phyloP scores from a whole-genome alignment of 192 early-diverging fungal species.

The Coemansia sp. region DNA sequence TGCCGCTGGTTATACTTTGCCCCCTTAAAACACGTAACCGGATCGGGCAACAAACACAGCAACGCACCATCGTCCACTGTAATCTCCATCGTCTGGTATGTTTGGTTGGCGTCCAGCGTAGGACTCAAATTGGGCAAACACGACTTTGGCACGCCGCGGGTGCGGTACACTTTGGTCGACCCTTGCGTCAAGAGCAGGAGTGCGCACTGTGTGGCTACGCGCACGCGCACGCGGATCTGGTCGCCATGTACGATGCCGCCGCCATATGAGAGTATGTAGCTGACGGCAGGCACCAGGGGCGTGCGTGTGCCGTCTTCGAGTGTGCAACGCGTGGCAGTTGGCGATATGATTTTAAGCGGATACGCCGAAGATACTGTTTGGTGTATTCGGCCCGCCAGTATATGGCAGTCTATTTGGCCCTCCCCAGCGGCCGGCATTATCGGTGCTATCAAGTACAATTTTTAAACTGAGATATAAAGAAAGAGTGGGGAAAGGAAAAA shows the following conservation, averaged over 20 bases:
- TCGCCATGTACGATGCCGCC: constrained; percentile 80
- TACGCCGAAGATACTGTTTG: constrained; percentile 37
- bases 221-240: constrained; percentile 56
- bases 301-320: not conserved
- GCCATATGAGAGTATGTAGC: constrained; percentile 72
- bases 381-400: constrained; percentile 31
- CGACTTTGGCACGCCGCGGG: constrained; percentile 14
- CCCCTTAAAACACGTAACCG: constrained; percentile 71
- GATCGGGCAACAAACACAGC: constrained; percentile 71
- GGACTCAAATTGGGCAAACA: constrained; percentile 2
- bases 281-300: constrained; percentile 21
- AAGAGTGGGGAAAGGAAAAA: not conserved
- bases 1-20: constrained; percentile 69
- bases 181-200: constrained; percentile 78
- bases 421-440: constrained; percentile 35
- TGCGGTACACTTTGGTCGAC: constrained; percentile 80
- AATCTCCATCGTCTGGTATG: constrained; percentile 56
- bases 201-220: constrained; percentile 51
- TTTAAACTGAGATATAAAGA: not conserved
- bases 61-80: constrained; percentile 47
- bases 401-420: constrained; percentile 41
- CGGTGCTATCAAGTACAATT: not conserved
- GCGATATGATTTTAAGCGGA: constrained; percentile 55
- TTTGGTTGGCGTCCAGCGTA: constrained; percentile 8
- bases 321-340: constrained; percentile 20